These are phyloP conservation scores for Aphanomyces stellatus DNA, from an alignment of 352 stramenopile genomes.

Conservation along the genomic window DNA sequence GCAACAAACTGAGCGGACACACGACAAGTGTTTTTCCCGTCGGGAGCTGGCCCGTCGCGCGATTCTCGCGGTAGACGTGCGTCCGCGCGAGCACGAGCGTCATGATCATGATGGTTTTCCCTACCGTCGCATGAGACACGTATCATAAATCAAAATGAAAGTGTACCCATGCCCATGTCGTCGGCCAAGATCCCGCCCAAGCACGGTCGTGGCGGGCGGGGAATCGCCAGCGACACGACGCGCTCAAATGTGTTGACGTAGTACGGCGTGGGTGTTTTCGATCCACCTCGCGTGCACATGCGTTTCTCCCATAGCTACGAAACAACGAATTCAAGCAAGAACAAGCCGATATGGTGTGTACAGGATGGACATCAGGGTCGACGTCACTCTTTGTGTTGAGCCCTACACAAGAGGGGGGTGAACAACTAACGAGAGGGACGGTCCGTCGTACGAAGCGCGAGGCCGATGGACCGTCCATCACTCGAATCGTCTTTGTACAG, in stretches of 20 bases:
- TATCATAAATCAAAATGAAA: background rate
- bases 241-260: constrained; percentile 82
- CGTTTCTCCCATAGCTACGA: constrained; percentile 65
- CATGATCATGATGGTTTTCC: constrained; percentile 80
- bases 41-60: background rate
- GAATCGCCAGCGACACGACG: constrained; percentile 49
- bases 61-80: constrained; percentile 22
- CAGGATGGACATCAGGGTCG: constrained; percentile 35
- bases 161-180: constrained; percentile 86
- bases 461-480: constrained; percentile 19
- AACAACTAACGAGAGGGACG: background rate
- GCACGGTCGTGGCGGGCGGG: constrained; percentile 43
- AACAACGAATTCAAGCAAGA: constrained; percentile 4
- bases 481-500: constrained; percentile 14
- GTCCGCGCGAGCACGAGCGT: constrained; percentile 57
- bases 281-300: constrained; percentile 27
- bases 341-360: too few species aligned
- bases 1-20: constrained; percentile 78
- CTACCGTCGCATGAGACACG: constrained; percentile 19
- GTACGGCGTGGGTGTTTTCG: constrained; percentile 32
- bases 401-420: constrained; percentile 17
- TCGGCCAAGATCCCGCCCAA: constrained; percentile 83
- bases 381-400: constrained; percentile 15
- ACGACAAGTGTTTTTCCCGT: constrained; percentile 66
- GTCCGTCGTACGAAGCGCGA: constrained; percentile 3